Evolutionary conservation across 2,329 filamentous ascomycete species (phyloP), one percentile per base, ranked within the genome.

Genomic region (Alternaria infectoria): DNA sequence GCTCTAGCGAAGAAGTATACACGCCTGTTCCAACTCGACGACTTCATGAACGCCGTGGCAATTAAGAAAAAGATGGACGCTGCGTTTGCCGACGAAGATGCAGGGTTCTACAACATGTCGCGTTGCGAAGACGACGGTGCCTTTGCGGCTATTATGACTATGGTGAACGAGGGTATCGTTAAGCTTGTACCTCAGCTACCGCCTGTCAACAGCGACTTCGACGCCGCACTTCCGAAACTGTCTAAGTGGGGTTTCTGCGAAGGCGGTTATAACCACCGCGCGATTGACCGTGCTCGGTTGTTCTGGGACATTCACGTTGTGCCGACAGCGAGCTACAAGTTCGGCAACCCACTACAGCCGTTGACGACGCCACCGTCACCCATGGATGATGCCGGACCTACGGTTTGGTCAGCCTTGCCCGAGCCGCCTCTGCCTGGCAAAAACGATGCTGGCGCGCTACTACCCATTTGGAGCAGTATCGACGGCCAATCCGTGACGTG

Each of bases 381-480:
- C 44, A 28, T 62, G 63, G 28, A 67, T 21, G 60, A 45, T 30
- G 50, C 10, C 21, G 43, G 51, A 43, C 63, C 55, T 13, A 45
- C 25, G 25, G 30, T 46, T 15, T 77, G 75, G 75, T 43, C 52
- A 9, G 15, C 49, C 5, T 64, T 78, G 10, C 74, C 71, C 4
- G 64, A 67, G 28, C 73, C 76, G 17, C 77, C 77, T 21, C 69
- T 76, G 21, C 72, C 77, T 19, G 70, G 70, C 2, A 71, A 68
- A 59, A 13, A 71, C 2, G 62, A 76, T 50, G 30, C 61, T 19
- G 82, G 83, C 11, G 85, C 87, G 45, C 81, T 80, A 5, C 74
- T 92, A 5, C 91, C 91, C 0, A 85, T 92, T 56, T 94, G 91
- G 91, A 86, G 88, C 56, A 89, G 91, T 75, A 88, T 93, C 63